Evolutionary conservation across 768 basidiomycete genomes (phyloP).

Genomic region (Clitopilus hobsonii): DNA sequence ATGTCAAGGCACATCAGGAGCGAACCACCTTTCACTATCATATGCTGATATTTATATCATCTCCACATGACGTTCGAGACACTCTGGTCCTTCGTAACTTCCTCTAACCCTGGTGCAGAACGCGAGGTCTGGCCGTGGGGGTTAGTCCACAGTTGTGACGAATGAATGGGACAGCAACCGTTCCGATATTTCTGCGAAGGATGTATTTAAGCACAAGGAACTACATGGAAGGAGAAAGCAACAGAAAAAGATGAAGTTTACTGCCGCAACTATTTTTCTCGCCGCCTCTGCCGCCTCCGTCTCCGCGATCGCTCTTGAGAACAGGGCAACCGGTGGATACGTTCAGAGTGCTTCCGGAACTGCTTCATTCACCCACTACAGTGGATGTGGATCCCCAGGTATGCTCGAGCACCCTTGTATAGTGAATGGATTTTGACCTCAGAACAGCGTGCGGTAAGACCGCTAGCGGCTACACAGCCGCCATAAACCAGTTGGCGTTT

Average conservation of each 20-base stretch:
- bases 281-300: slow-evolving; percentile 12
- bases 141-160: not conserved
- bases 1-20: not conserved
- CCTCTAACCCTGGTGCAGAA: not conserved
- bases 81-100: not conserved
- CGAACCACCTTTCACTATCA: not conserved
- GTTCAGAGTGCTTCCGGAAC: slow-evolving; percentile 46
- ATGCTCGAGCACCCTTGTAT: slow-evolving; percentile 1
- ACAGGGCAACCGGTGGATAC: slow-evolving; percentile 44
- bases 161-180: slow-evolving; percentile 6
- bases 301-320: slow-evolving; percentile 20
- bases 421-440: not conserved
- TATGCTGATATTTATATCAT: not conserved
- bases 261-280: slow-evolving; percentile 15
- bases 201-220: slow-evolving; percentile 3
- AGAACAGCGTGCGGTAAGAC: slow-evolving; percentile 46
- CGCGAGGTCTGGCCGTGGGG: not conserved
- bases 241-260: slow-evolving; percentile 14
- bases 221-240: not conserved
- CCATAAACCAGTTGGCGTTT: slow-evolving; percentile 54
- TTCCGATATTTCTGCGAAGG: slow-evolving; percentile 8
- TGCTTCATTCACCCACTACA: slow-evolving; percentile 56
- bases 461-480: slow-evolving; percentile 48
- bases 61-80: not conserved
- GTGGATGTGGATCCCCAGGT: slow-evolving; percentile 47